Evolutionary conservation across 352 stramenopile species (phyloP).

Genomic region (Thraustochytrium striatum): DNA sequence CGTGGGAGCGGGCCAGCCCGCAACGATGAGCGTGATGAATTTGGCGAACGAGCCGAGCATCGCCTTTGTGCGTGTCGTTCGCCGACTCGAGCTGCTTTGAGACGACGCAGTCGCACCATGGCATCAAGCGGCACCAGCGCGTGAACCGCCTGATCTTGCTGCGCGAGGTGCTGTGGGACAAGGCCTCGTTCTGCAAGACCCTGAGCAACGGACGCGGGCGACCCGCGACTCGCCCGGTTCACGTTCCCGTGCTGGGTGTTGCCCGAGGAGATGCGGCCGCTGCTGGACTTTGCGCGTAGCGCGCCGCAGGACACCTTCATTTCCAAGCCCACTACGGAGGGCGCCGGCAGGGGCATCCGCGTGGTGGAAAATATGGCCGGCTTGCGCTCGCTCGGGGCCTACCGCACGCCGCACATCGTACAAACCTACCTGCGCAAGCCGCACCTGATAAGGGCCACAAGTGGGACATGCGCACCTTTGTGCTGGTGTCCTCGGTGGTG

Average conservation of each 20-base stretch:
- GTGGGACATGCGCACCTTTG: constrained; percentile 85
- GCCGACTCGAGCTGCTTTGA: too few species aligned
- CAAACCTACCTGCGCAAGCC: constrained; percentile 83
- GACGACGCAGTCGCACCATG: too few species aligned
- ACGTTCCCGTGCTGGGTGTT: constrained; percentile 24
- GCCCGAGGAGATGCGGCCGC: neutral
- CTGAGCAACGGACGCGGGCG: neutral
- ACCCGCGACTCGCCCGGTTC: neutral
- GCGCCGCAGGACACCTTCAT: neutral
- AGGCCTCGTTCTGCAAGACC: constrained; percentile 23
- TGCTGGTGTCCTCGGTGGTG: constrained; percentile 76
- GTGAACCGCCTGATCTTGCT: constrained; percentile 1
- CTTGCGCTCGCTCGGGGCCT: neutral
- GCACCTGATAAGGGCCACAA: constrained; percentile 84
- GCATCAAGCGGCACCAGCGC: constrained; percentile 32
- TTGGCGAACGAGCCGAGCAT: too few species aligned
- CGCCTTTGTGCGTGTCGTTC: too few species aligned
- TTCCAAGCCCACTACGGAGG: neutral
- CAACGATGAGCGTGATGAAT: too few species aligned
- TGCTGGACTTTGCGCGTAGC: neutral
- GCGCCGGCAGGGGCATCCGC: neutral
- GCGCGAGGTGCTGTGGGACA: constrained; percentile 26
- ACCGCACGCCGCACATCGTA: constrained; percentile 64
- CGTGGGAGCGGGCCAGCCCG: too few species aligned
- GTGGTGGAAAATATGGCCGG: constrained; percentile 1